These are phyloP conservation scores for Candida coquimbonensis DNA, from an alignment of 805 yeast species.

Conservation along the genomic window DNA sequence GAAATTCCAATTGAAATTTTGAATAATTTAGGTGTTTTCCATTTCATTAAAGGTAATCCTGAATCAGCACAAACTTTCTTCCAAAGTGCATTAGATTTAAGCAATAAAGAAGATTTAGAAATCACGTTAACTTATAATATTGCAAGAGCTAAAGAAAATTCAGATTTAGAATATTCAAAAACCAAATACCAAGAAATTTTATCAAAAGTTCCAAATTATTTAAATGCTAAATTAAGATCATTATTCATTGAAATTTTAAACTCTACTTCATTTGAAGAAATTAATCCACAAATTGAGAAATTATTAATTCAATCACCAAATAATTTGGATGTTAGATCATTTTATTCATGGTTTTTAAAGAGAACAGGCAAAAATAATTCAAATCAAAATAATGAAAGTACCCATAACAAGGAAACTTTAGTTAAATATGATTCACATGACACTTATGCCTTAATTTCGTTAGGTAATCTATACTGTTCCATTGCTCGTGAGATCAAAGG, in stretches of 20 bases:
- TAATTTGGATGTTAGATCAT: constrained; percentile 78
- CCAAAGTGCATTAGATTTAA: constrained; percentile 35
- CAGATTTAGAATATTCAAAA: constrained; percentile 22
- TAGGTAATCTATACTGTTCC: constrained; percentile 79
- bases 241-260: constrained; percentile 53
- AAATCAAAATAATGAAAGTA: constrained; percentile 53
- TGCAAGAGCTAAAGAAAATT: constrained; percentile 66
- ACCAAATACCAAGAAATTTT: constrained; percentile 49
- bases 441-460: constrained; percentile 77
- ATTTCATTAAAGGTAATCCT: constrained; percentile 55
- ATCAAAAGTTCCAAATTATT: constrained; percentile 56
- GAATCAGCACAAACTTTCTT: constrained; percentile 54
- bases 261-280: constrained; percentile 30
- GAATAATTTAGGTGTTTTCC: constrained; percentile 82
- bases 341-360: constrained; percentile 82
- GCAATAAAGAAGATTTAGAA: constrained; percentile 24
- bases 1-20: constrained; percentile 48
- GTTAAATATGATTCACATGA: constrained; percentile 83
- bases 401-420: constrained; percentile 79
- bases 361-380: constrained; percentile 42
- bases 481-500: constrained; percentile 72
- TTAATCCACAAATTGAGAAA: constrained; percentile 46
- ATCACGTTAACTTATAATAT: constrained; percentile 59
- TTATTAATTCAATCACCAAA: constrained; percentile 49
- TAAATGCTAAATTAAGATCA: constrained; percentile 68